Evolutionary conservation across 108 stramenopile genomes (phyloP), one percentile per base, ranked within the genome.

Genomic region (Nitzschia inconspicua): DNA sequence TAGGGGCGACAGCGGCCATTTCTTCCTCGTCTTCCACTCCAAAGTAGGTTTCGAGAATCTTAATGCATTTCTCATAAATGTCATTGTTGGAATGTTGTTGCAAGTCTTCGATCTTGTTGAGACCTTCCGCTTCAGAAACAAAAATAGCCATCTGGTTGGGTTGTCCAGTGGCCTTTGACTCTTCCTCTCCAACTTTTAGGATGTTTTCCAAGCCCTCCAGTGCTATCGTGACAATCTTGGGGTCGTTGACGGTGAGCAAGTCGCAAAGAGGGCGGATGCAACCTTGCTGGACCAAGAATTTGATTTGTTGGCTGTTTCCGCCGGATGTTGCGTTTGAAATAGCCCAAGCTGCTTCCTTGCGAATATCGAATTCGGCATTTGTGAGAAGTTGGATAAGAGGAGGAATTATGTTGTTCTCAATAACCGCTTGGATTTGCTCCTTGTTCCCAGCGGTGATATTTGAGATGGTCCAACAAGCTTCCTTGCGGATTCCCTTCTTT

Each of bases 291-390:
- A 98, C 97, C 36, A 98, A 75, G 59, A 95, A 89, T 57, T 90
- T 91, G 67, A 98, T 96, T 73, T 99, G 97, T 36, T 89, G 78
- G 22, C 76, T 73, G 44, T 81, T 97, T 23, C 98, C 98, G 29
- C 98, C 97, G n/a, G 88, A 87, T 0, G 97, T 98, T 30, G 97
- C 98, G 70, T 99, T 99, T 44, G 89, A 93, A 71, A 99, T 95
- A 10, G 96, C 96, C 98, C 98, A 98, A 18, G 96, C 97, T 9
- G 97, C 97, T 73, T 98, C 97, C 79, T 98, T 98, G n/a, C 94
- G 69, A 59, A 99, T 96, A 76, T 99, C 98, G 57, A 96, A 97
- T 64, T 98, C 97, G n/a, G 95, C 96, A 57, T 91, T 84, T 1
- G 73, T 65, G 43, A 97, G 76, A 9, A 97, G 63, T 51, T 95